phyloP scores from a whole-genome alignment of 2,329 filamentous ascomycete genomes.

The Penicillium sp. region DNA sequence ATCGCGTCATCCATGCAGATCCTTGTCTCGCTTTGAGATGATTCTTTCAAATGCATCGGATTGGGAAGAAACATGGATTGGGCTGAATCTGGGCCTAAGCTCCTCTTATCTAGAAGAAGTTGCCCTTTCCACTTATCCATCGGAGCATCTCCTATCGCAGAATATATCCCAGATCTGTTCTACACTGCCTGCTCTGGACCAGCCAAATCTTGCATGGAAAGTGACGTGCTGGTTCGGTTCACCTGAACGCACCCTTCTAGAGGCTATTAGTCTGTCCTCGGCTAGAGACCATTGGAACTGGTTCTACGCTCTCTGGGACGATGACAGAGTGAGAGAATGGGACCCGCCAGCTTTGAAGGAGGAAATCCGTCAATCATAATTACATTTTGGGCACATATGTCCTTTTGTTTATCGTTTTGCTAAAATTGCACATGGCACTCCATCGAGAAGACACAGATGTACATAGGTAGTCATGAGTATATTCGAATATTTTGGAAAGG shows the following conservation, averaged over 20 bases:
- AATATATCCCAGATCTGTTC: conserved; percentile 6
- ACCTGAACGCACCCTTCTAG: not conserved
- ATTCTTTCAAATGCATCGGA: too few species aligned
- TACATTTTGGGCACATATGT: too few species aligned
- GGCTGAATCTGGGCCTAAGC: not conserved
- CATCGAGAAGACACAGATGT: too few species aligned
- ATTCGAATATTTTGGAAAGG: too few species aligned
- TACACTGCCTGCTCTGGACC: conserved; percentile 3
- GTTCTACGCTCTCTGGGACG: conserved; percentile 3
- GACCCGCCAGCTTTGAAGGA: not conserved
- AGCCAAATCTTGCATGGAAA: conserved; percentile 13
- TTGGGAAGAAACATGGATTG: conserved; percentile 8
- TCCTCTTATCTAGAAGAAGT: not conserved
- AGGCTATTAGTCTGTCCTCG: not conserved
- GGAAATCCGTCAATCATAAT: too few species aligned
- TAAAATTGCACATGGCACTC: too few species aligned
- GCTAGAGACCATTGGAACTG: not conserved
- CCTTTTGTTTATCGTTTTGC: too few species aligned
- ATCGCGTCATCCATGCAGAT: conserved; percentile 7
- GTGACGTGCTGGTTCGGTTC: not conserved
- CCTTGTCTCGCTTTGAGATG: conserved; percentile 10
- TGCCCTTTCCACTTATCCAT: conserved; percentile 10
- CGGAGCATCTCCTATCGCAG: conserved; percentile 7
- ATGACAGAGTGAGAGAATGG: not conserved
- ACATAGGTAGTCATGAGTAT: too few species aligned